phyloP scores from a whole-genome alignment of 495 filamentous ascomycete genomes.

The Endocarpon pusillum region DNA sequence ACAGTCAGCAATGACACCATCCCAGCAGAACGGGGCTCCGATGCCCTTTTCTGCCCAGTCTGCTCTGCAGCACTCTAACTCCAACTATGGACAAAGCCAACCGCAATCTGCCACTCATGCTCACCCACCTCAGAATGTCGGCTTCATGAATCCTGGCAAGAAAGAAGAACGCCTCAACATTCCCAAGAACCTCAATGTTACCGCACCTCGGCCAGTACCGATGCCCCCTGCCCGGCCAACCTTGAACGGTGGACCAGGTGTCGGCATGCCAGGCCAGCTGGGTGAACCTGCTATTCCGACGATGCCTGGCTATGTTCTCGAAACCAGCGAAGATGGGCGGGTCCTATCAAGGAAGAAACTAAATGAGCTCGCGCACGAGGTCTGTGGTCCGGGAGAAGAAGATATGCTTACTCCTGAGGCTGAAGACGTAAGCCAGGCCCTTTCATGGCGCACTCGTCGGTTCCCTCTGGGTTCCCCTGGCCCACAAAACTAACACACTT shows the following conservation, averaged over 20 bases:
- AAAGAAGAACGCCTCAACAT: constrained; percentile 42
- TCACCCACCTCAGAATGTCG: constrained; percentile 39
- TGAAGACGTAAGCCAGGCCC: constrained; percentile 57
- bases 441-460: constrained; percentile 4
- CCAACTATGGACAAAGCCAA: constrained; percentile 14
- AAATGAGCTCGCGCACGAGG: constrained; percentile 84
- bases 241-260: constrained; percentile 53
- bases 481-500: constrained; percentile 10
- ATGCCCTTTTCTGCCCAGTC: no score
- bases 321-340: constrained; percentile 65
- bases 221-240: constrained; percentile 63
- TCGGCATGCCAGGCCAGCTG: constrained; percentile 57
- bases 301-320: constrained; percentile 62
- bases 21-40: constrained; percentile 23
- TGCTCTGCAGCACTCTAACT: constrained; percentile 37
- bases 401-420: constrained; percentile 70
- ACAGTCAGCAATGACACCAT: constrained; percentile 27
- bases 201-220: constrained; percentile 50
- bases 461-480: neutral
- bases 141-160: constrained; percentile 14
- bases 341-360: constrained; percentile 91
- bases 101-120: constrained; percentile 24
- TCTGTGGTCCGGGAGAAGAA: constrained; percentile 63
- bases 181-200: constrained; percentile 56
- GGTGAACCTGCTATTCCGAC: constrained; percentile 72